Base-by-base conservation (phyloP, 2,329 filamentous ascomycete genomes). In the Colletotrichum magnum region DNA sequence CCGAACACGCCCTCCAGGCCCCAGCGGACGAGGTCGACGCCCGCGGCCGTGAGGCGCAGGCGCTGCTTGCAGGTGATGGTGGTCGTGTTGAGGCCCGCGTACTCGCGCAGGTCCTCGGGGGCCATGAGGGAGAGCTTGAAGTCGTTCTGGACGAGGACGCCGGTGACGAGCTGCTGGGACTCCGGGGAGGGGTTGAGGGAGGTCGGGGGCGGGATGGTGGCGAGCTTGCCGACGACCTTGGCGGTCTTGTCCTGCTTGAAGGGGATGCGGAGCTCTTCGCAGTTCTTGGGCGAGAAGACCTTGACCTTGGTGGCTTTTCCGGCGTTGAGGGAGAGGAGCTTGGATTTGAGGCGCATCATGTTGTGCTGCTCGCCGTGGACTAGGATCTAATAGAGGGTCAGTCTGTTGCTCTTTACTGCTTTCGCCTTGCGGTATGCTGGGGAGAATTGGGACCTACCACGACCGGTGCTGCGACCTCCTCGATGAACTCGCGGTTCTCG, bases 101-200 rank as follows among this genome's bases (percentile, higher is more conserved):
- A 99, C 80, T 99, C 96, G 70, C 94, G 91, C 41, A 99, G 86
- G 78, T 99, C 96, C 75, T 98, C 96, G 0, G 96, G 95, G 0
- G 95, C 95, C 95, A 99, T 98, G 41, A 99, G 86, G 0, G 93
- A 97, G 77, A 99, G 89, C 79, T 98, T 97, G 81, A 99, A 98
- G 79, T 98, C 96, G 78, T 97, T 98, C 74, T 98, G 95, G 7
- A 99, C 95, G 16, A 99, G 86, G 0, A 99, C 96, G 32, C 96
- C 96, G 0, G 92, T 93, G 74, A 99, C 89, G 51, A 98, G 85
- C 64, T 83, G 84, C 12, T 77, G 76, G 24, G 74, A 66, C 0
- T 78, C 78, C 36, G 80, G 75, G 26, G 77, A 77, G 1, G 75
- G 70, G 6, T 73, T 73, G 24, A 80, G 66, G 13, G 80, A 79